Evolutionary conservation across 1,284 basidiomycete genomes (phyloP).

Genomic region (Caloboletus firmus): DNA sequence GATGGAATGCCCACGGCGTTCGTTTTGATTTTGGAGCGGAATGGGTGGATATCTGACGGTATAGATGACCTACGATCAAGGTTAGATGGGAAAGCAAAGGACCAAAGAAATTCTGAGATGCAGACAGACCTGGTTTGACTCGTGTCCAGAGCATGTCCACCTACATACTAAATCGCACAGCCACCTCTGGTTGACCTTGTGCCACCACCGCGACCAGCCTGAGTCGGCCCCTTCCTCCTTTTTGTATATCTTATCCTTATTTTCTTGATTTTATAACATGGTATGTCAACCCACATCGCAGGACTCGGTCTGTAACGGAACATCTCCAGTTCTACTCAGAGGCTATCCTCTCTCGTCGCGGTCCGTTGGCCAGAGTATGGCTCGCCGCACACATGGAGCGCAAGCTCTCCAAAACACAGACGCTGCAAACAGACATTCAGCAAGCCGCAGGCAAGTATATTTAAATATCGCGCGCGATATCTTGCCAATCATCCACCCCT

Average conservation of each 20-base stretch:
- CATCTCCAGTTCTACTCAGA: constrained; percentile 82
- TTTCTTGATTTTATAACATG: constrained; percentile 30
- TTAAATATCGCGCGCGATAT: background rate
- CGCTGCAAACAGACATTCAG: constrained; percentile 91
- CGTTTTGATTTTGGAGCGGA: constrained; percentile 1
- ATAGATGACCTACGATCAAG: background rate
- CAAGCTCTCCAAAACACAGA: constrained; percentile 94
- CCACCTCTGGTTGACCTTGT: constrained; percentile 17
- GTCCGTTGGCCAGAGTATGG: constrained; percentile 96
- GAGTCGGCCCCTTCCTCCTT: constrained; percentile 9
- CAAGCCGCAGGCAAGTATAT: constrained; percentile 78
- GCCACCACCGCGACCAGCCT: constrained; percentile 27
- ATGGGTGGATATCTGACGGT: constrained; percentile 8
- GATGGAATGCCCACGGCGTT: constrained; percentile 31
- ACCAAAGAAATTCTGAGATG: too few species aligned
- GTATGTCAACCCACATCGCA: constrained; percentile 14
- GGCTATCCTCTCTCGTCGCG: constrained; percentile 88
- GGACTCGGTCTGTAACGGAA: background rate
- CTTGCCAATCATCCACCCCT: background rate
- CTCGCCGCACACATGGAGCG: constrained; percentile 98
- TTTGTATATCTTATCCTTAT: constrained; percentile 22
- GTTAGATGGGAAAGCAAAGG: background rate
- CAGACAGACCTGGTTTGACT: background rate
- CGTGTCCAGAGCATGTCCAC: constrained; percentile 4
- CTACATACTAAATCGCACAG: constrained; percentile 7